Evolutionary conservation across 2,329 filamentous ascomycete genomes (phyloP).

Genomic region (Reticulascus tulasneorum): DNA sequence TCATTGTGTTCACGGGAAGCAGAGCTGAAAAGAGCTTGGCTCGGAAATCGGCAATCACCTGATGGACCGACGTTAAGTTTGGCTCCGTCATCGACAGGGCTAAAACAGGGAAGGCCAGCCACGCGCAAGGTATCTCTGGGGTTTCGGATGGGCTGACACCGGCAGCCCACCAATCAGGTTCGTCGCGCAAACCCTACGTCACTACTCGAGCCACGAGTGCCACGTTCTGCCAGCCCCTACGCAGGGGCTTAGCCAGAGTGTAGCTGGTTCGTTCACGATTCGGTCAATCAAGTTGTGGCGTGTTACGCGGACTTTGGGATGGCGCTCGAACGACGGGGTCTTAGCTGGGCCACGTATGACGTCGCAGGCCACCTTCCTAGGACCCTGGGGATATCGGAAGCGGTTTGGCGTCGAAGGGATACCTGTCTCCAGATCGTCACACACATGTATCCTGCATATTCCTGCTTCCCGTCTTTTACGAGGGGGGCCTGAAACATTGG

Average conservation of each 20-base stretch:
- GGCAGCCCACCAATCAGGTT: neutral
- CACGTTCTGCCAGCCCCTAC: constrained; percentile 8
- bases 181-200: neutral
- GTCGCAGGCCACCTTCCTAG: constrained; percentile 10
- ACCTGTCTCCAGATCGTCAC: constrained; percentile 7
- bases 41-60: constrained; percentile 5
- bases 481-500: constrained; percentile 2
- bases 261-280: neutral
- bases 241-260: constrained; percentile 5
- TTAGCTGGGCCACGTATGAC: constrained; percentile 9
- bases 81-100: too few relatives aligned
- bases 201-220: constrained; percentile 7
- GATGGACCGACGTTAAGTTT: too few relatives aligned
- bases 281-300: constrained; percentile 3
- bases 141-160: too few relatives aligned
- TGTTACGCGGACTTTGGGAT: too few relatives aligned
- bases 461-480: constrained; percentile 3
- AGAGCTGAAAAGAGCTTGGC: too few relatives aligned
- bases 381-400: constrained; percentile 5
- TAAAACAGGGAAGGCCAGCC: too few relatives aligned
- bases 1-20: too few relatives aligned
- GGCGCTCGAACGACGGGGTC: neutral
- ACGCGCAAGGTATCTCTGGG: too few relatives aligned
- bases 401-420: constrained; percentile 7
- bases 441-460: constrained; percentile 9